These are phyloP conservation scores for Ascochyta fabae DNA, from an alignment of 2,329 filamentous ascomycete species.

Conservation along the genomic window DNA sequence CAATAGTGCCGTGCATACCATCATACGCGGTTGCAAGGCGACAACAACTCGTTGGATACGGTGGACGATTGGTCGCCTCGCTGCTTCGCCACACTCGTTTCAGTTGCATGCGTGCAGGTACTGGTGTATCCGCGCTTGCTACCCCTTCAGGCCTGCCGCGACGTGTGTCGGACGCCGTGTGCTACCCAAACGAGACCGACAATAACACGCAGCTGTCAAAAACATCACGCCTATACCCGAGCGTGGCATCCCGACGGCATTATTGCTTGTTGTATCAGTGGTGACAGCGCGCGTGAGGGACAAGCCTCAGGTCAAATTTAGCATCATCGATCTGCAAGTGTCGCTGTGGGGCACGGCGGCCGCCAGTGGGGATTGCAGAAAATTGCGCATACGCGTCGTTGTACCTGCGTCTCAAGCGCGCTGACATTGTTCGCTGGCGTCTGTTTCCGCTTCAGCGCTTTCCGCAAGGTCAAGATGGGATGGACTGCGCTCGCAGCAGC, in stretches of 20 bases:
- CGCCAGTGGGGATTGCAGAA: slow-evolving; percentile 14
- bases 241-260: slow-evolving; percentile 10
- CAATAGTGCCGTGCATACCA: slow-evolving; percentile 11
- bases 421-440: slow-evolving; percentile 2
- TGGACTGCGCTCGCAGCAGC: neutral
- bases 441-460: neutral
- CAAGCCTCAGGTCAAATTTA: slow-evolving; percentile 9
- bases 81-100: slow-evolving; percentile 16
- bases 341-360: slow-evolving; percentile 12
- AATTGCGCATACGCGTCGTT: slow-evolving; percentile 18
- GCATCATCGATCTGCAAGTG: slow-evolving; percentile 19
- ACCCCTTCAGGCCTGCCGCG: neutral
- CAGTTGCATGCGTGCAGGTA: slow-evolving; percentile 6
- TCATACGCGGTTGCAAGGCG: slow-evolving; percentile 10
- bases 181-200: slow-evolving; percentile 13
- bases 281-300: slow-evolving; percentile 7
- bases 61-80: slow-evolving; percentile 9
- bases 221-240: slow-evolving; percentile 3
- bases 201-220: slow-evolving; percentile 5
- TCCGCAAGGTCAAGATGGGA: neutral
- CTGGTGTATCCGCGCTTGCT: slow-evolving; percentile 3
- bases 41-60: neutral
- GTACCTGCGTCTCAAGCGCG: slow-evolving; percentile 21
- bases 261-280: slow-evolving; percentile 1
- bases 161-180: slow-evolving; percentile 14